Evolutionary conservation across 768 basidiomycete genomes (phyloP), one percentile per base, ranked within the genome.

Genomic region (Lentinula lateritia): DNA sequence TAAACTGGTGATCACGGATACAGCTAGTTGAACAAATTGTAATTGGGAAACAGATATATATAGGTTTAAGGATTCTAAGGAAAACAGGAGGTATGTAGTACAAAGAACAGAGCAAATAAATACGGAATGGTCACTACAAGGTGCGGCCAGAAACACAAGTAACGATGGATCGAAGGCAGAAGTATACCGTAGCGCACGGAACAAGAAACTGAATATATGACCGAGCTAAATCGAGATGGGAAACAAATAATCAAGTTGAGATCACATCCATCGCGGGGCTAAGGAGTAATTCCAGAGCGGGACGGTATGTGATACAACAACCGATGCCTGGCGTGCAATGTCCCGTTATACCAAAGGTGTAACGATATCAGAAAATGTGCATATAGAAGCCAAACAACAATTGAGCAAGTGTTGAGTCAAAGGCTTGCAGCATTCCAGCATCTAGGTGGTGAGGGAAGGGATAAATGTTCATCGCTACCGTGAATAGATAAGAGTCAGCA

Each of bases 231-330:
- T 28, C 28, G 28, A 28, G 28, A 28, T 28, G 28, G 28, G 28
- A 28, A 28, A 4, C 43, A 45, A 45, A 18, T 6, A 45, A 45
- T 70, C 78, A 81, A 72, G 71, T 78, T 80, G 81, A 78, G 85
- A 80, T 80, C 80, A 83, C 80, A 83, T 80, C 78, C 85, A 81
- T 85, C 83, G 73, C 85, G 74, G 81, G 82, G 85, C 76, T 80
- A 80, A 76, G 78, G 67, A 69, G 28, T 28, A 43, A 66, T 71
- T 73, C 80, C 74, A 73, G 3, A 81, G 80, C 86, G 81, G 83
- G 82, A 86, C 83, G 85, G 79, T 76, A 82, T 83, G 78, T 76
- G 79, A 83, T 72, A 83, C 86, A 76, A 74, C 80, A 81, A 78
- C 77, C 78, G 77, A 76, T 70, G 78, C 79, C 70, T 70, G 77